Evolutionary conservation across 495 filamentous ascomycete genomes (phyloP), one percentile per base, ranked within the genome.

Genomic region (Opeltia flavorubescens): DNA sequence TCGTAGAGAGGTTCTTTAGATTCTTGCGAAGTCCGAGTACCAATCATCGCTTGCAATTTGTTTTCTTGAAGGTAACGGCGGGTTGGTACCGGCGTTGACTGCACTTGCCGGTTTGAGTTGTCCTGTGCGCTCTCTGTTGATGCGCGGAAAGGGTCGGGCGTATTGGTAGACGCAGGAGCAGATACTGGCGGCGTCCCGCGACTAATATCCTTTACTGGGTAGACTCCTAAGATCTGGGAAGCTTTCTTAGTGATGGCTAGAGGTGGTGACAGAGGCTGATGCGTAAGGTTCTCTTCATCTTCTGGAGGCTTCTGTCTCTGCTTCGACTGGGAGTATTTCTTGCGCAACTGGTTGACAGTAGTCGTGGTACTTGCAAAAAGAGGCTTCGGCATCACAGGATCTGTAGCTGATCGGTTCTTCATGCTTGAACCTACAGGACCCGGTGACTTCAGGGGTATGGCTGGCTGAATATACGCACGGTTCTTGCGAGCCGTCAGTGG

Each of bases 251-350:
- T 20, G 0, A 44, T 33, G 13, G 30, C 18, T 5, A 17, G 44
- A 9, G 45, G 5, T 18, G 39, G 29, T 12, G 49, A 39, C 28
- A 39, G 24, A 11, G 46, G 25, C 33, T 39, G 24, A 27, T 27
- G 12, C 29, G 17, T 48, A 5, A 28, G 11, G 23, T 17, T 40
- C 12, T 31, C 7, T 34, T 34, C 30, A 24, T 39, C 43, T 21
- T 46, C 33, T 4, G 41, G 15, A 30, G 29, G 7, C 9, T 47
- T 40, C 11, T 31, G 26, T 43, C 28, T 44, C n/a, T 26, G 12
- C 42, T 54, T 54, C 21, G 55, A 46, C n/a, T 53, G 45, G 18
- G 54, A 49, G 26, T 53, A 58, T 31, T 51, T 58, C 31, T 55
- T 49, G 23, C 53, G 55, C 38, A 58, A 27, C 20, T 55, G 43